Conservation (phyloP, 352 stramenopile genomes). For the Thalassiosira livingstoniorum region DNA sequence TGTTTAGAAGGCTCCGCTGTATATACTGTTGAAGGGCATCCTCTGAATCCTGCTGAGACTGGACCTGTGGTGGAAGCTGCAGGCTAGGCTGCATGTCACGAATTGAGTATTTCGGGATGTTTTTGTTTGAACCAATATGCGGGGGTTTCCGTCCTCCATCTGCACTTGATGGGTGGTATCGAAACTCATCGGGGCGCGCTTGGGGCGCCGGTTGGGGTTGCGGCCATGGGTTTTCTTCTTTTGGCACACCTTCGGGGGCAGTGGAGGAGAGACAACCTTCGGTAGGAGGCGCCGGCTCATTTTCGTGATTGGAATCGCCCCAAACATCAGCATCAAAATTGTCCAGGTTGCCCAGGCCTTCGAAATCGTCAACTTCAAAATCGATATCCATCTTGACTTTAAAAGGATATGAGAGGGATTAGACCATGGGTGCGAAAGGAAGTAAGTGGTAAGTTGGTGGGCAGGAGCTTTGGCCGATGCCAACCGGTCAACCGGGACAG, state of each 20-base stretch:
- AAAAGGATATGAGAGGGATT: neutral
- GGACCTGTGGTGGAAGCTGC: no score
- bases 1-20: no score
- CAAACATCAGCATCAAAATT: constrained; percentile 44
- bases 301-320: neutral
- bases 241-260: no score
- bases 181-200: neutral
- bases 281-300: neutral
- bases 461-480: no score
- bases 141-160: neutral
- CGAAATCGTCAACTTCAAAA: constrained; percentile 36
- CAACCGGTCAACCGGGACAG: no score
- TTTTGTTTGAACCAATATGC: no score
- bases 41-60: no score
- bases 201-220: neutral
- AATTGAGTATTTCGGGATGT: no score
- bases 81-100: no score
- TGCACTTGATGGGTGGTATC: constrained; percentile 1
- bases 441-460: no score
- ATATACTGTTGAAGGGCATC: no score
- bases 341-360: constrained; percentile 37
- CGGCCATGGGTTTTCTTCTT: neutral
- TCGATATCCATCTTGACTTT: constrained; percentile 15
- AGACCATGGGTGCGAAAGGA: no score
- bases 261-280: neutral